A percentile compares a stretch with the other conserved stretches of the same genome.
Evolutionary conservation across 2,329 filamentous ascomycete species (phyloP).

Genomic region (Penicillium sclerotiorum): DNA sequence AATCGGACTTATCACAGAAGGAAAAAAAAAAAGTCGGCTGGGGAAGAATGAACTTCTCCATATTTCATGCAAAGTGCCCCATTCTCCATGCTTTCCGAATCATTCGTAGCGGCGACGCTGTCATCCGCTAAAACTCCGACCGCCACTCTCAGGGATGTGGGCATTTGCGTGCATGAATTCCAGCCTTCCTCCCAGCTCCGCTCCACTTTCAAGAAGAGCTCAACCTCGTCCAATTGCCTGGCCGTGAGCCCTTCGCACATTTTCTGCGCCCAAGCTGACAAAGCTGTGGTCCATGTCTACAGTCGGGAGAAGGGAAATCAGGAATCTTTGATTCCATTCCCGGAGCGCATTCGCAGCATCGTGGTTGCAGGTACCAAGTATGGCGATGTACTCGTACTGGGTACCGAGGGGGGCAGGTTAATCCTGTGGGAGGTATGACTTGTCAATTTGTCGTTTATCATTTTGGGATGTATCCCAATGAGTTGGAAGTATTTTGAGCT

Average conservation of each 20-base stretch:
- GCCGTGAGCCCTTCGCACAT: constrained; percentile 80
- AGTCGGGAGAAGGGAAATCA: constrained; percentile 80
- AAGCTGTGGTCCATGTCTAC: constrained; percentile 92
- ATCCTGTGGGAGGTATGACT: constrained; percentile 85
- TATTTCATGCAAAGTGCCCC: constrained; percentile 22
- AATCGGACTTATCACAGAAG: constrained; percentile 27
- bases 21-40: constrained; percentile 24
- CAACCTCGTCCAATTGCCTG: constrained; percentile 74
- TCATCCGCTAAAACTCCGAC: constrained; percentile 45
- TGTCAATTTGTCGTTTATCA: not conserved
- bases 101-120: constrained; percentile 50
- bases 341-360: constrained; percentile 80
- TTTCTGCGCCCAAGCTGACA: constrained; percentile 88
- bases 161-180: constrained; percentile 82
- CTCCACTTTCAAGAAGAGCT: constrained; percentile 87
- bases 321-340: constrained; percentile 84
- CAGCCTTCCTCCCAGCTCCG: constrained; percentile 76
- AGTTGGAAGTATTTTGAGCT: not conserved
- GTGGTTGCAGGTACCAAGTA: constrained; percentile 67
- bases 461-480: constrained; percentile 3
- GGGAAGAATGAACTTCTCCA: constrained; percentile 17
- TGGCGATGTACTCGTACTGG: constrained; percentile 68
- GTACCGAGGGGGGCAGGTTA: constrained; percentile 81
- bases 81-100: constrained; percentile 52
- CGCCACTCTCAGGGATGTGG: constrained; percentile 70